Evolutionary conservation across 208 protist genomes (phyloP).

Genomic region (Leishmania tarentolae): DNA sequence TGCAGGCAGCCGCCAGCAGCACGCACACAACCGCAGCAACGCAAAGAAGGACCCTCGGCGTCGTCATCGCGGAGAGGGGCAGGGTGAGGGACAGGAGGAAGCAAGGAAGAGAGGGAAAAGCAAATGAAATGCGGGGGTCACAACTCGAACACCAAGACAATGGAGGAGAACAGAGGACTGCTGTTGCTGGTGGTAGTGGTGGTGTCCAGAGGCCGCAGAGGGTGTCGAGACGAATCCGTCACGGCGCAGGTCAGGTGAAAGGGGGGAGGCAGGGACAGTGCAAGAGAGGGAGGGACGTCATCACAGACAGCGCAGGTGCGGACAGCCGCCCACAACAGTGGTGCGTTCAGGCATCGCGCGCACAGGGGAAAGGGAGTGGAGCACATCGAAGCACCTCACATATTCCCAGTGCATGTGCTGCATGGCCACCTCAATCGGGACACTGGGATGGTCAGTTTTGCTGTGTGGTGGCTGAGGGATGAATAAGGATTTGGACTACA

Average conservation of each 20-base stretch:
- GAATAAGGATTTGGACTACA: accelerated
- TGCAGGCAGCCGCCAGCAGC: slow-evolving; percentile 19
- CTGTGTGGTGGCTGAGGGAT: too few relatives aligned
- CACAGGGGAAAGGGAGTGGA: background rate
- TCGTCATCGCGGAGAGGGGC: slow-evolving; percentile 16
- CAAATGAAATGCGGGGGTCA: background rate
- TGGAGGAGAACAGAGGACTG: background rate
- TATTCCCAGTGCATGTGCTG: background rate
- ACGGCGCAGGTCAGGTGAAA: background rate
- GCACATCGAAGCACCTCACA: background rate
- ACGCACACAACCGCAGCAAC: slow-evolving; percentile 28
- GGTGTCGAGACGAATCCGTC: background rate
- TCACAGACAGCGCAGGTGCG: background rate
- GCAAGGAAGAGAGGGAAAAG: background rate
- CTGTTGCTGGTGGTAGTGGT: background rate
- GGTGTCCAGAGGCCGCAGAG: background rate
- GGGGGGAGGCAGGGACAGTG: background rate
- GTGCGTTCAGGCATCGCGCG: background rate
- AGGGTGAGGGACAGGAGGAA: background rate
- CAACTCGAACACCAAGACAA: background rate
- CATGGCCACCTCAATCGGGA: background rate
- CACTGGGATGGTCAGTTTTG: background rate
- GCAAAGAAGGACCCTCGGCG: slow-evolving; percentile 11
- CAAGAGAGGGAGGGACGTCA: background rate
- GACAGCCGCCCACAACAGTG: background rate